These are phyloP conservation scores for Colletotrichum sp. DNA, from an alignment of 2,329 filamentous ascomycete genomes.

Conservation along the genomic window DNA sequence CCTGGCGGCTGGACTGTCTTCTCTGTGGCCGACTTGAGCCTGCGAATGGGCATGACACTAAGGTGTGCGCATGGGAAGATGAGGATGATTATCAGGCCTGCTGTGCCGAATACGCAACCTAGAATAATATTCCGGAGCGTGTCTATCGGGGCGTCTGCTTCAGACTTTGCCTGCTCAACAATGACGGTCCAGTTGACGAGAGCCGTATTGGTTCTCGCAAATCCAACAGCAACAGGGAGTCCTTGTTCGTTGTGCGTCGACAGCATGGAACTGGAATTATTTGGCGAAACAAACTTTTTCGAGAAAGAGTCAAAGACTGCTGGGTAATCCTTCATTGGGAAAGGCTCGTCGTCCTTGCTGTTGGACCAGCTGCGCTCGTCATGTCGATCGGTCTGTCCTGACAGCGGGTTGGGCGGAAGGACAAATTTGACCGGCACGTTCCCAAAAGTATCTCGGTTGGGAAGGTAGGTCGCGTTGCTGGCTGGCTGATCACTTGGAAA, in stretches of 20 bases:
- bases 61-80: slow-evolving; percentile 82
- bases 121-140: slow-evolving; percentile 81
- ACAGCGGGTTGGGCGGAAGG: slow-evolving; percentile 55
- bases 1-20: slow-evolving; percentile 72
- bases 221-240: slow-evolving; percentile 76
- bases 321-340: slow-evolving; percentile 65
- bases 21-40: slow-evolving; percentile 75
- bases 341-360: slow-evolving; percentile 49
- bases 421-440: slow-evolving; percentile 60
- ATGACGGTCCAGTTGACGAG: slow-evolving; percentile 84
- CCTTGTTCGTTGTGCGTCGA: slow-evolving; percentile 76
- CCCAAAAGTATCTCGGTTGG: slow-evolving; percentile 40
- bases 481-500: slow-evolving; percentile 51
- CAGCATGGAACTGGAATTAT: slow-evolving; percentile 72
- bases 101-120: slow-evolving; percentile 83
- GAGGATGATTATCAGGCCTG: slow-evolving; percentile 72
- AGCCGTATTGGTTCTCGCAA: slow-evolving; percentile 68
- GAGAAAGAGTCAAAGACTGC: slow-evolving; percentile 66
- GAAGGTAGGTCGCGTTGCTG: slow-evolving; percentile 50
- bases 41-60: slow-evolving; percentile 79
- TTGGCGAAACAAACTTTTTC: slow-evolving; percentile 50
- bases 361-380: slow-evolving; percentile 43
- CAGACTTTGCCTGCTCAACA: slow-evolving; percentile 74
- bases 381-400: slow-evolving; percentile 52
- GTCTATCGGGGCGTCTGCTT: slow-evolving; percentile 78